Base-by-base conservation (phyloP, 2,329 filamentous ascomycete species). In the Sporothrix mexicana region DNA sequence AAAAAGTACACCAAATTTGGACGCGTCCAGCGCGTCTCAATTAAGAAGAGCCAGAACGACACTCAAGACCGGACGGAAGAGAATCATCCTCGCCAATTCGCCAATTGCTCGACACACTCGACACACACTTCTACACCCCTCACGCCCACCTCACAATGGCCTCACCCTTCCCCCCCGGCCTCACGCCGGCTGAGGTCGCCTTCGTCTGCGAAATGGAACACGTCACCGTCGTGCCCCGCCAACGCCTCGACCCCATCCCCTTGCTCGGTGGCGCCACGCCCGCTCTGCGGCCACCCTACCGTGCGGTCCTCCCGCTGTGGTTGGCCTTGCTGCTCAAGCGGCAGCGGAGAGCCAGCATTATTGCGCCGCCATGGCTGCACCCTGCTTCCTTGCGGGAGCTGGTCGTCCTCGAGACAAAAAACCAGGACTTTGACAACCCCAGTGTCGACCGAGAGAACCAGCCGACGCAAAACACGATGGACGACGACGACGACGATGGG, bases 141-240 rank as follows among this genome's bases (percentile, higher is more conserved):
- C 64, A 30, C 1, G 12, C 20, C 12, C 23, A 23, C 45, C 6
- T 5, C 47, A 51, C 20, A n/a, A 88, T 88, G 86, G 86, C 86
- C 45, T 80, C 86, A 68, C 84, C 86, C 43, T 80, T 88, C 15
- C 85, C 85, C 4, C 78, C 81, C 69, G 86, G 76, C 81, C 87
- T 98, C 61, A 92, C 93, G 77, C 94, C 96, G 74, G 87, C 93
- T 76, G 96, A 99, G 84, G 92, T 97, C 62, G 93, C 94, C 69
- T 99, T 98, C 79, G 85, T 98, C 41, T 97, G 95, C 82, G 96
- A 99, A 84, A 98, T 98, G 94, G 95, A 98, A 84, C 89, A 94
- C 78, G 92, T 99, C 72, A 98, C 95, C 0, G 88, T 99, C 25
- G 90, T 98, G 68, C 96, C 96, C 49, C 93, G 96, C 71, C 95